Conservation (phyloP, 2,329 filamentous ascomycete species). For the Penicillium crustosum region DNA sequence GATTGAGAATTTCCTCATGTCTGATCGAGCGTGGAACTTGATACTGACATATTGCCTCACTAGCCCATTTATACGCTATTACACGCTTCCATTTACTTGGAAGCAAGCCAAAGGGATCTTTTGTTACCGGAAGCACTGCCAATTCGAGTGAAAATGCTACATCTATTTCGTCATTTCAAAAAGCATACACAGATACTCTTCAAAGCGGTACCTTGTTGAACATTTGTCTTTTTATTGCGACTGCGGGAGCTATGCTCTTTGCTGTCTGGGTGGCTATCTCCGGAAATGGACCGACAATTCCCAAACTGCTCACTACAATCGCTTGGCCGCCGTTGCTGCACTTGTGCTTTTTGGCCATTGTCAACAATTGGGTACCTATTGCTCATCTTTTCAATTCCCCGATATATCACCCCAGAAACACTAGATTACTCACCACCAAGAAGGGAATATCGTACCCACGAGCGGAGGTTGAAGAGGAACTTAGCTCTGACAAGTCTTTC, state of each 20-base stretch:
- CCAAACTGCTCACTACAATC: slow-evolving; percentile 14
- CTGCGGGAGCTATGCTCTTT: slow-evolving; percentile 4
- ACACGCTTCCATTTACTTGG: slow-evolving; percentile 26
- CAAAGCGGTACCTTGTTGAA: slow-evolving; percentile 22
- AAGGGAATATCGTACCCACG: background rate
- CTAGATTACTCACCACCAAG: background rate
- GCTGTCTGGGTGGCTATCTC: background rate
- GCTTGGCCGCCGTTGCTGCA: slow-evolving; percentile 28
- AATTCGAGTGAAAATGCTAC: slow-evolving; percentile 27
- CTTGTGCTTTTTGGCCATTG: slow-evolving; percentile 17
- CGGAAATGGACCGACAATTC: background rate
- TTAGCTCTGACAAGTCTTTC: background rate
- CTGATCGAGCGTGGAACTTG: too few relatives aligned
- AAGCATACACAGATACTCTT: slow-evolving; percentile 17
- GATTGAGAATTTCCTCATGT: background rate
- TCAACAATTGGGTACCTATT: slow-evolving; percentile 24
- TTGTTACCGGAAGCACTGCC: slow-evolving; percentile 31
- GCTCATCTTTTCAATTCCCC: slow-evolving; percentile 23
- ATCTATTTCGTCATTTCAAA: slow-evolving; percentile 3
- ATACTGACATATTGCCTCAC: background rate
- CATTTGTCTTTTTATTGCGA: slow-evolving; percentile 14
- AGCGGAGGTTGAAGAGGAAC: background rate
- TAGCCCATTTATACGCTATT: slow-evolving; percentile 26
- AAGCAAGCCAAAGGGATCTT: slow-evolving; percentile 30
- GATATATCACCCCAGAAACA: background rate